Evolutionary conservation across 371 early-diverging fungal species (phyloP).

Genomic region (Synchytrium microbalum): DNA sequence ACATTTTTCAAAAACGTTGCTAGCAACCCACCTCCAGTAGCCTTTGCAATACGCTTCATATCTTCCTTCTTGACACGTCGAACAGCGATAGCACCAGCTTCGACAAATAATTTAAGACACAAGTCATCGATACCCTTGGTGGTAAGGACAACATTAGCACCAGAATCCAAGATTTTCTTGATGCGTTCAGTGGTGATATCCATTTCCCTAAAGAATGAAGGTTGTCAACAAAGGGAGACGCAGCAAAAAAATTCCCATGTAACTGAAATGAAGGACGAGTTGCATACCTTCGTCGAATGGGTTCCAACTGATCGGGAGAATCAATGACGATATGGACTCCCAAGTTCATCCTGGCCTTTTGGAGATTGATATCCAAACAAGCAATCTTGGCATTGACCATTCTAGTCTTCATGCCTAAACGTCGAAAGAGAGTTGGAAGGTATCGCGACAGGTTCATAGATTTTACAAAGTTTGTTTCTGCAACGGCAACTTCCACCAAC

Average conservation of each 20-base stretch:
- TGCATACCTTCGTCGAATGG: slow-evolving; percentile 81
- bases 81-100: slow-evolving; percentile 92
- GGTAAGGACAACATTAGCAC: slow-evolving; percentile 97
- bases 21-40: slow-evolving; percentile 68
- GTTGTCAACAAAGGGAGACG: neutral
- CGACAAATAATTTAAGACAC: slow-evolving; percentile 96
- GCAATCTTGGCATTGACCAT: slow-evolving; percentile 93
- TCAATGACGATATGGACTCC: slow-evolving; percentile 97
- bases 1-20: neutral
- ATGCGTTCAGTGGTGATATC: slow-evolving; percentile 96
- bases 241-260: neutral
- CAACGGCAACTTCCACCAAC: neutral
- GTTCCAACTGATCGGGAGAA: slow-evolving; percentile 97
- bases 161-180: slow-evolving; percentile 90
- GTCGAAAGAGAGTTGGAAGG: slow-evolving; percentile 3
- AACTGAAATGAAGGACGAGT: neutral
- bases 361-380: slow-evolving; percentile 98
- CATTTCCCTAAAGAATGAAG: slow-evolving; percentile 58
- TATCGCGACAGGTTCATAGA: neutral
- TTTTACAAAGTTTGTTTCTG: neutral
- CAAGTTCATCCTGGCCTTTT: slow-evolving; percentile 98
- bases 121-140: slow-evolving; percentile 99
- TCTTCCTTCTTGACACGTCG: slow-evolving; percentile 97
- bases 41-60: slow-evolving; percentile 94
- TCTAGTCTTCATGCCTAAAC: slow-evolving; percentile 77